These are phyloP conservation scores for Podospora australis DNA, from an alignment of 495 filamentous ascomycete genomes.

Conservation along the genomic window DNA sequence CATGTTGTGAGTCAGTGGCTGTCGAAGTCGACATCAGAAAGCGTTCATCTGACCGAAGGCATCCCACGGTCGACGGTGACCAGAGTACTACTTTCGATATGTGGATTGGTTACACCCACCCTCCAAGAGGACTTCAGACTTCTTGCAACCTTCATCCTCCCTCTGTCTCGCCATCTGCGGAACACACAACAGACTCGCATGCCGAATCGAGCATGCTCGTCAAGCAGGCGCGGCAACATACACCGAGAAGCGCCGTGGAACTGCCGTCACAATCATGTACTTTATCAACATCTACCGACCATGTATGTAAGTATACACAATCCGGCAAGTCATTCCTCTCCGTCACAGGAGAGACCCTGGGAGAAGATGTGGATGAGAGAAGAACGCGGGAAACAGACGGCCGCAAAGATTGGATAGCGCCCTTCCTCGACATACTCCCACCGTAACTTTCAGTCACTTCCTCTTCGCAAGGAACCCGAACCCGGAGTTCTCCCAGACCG, in stretches of 20 bases:
- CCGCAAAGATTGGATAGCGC: background rate
- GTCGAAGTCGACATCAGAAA: too few species aligned
- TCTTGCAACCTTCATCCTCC: too few species aligned
- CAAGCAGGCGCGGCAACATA: background rate
- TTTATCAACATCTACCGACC: background rate
- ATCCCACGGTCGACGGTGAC: background rate
- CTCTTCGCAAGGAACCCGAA: background rate
- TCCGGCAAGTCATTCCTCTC: too few species aligned
- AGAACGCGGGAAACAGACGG: background rate
- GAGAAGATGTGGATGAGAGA: too few species aligned
- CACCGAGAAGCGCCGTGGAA: slow-evolving; percentile 11
- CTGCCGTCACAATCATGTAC: slow-evolving; percentile 6
- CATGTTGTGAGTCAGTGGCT: slow-evolving; percentile 4
- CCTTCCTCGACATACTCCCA: background rate
- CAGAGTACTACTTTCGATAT: background rate
- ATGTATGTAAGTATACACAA: too few species aligned
- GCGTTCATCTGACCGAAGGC: background rate
- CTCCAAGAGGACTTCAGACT: too few species aligned
- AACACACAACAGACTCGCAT: too few species aligned
- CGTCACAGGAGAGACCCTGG: too few species aligned
- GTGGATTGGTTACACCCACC: background rate
- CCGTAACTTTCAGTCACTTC: background rate
- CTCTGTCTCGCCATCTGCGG: too few species aligned
- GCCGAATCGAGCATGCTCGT: too few species aligned
- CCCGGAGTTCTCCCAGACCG: background rate